Base-by-base conservation (phyloP, 139 green algal species). In the Microglena sp. region DNA sequence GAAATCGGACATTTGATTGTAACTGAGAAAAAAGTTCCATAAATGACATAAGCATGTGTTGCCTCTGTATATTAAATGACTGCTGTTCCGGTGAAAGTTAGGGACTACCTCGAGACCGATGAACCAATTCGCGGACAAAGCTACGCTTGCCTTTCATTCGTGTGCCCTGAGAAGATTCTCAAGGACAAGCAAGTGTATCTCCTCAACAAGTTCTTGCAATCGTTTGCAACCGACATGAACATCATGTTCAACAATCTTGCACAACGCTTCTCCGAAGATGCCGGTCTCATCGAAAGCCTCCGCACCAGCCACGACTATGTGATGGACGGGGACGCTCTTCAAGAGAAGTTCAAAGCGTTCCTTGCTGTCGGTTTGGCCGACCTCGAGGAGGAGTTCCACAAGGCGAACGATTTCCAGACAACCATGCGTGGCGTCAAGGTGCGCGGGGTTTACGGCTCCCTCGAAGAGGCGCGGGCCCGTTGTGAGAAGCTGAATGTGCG, bases 91-190 rank as follows among this genome's bases (percentile, higher is more conserved):
- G 15, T n/a, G 6, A 59, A 59, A 32, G 56, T 35, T 8, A 31
- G 8, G 7, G 56, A 64, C 31, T 44, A 64, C 56, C 31, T 64
- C 29, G 56, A 64, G 29, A 7, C 40, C 29, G 56, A 64, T 31
- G 29, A 28, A 7, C 8, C n/a, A 7, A 40, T 64, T 44, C 29
- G 29, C 29, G 56, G 56, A 11, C 56, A 64, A 31, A 28, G 56
- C 24, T 64, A 35, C 56, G 56, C 56, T 11, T 64, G 56, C 56
- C 18, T 64, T 7, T 64, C 56, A 7, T 64, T 64, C 56, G 29
- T 64, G 56, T 64, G 29, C 31, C 56, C 56, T 11, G 18, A 44
- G 15, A 31, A 64, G 29, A 31, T 31, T 28, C 15, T 64, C 56
- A 31, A 28, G 56, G 8, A 5, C 56, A 40, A 44, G 31, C 29